Base-by-base conservation (phyloP, 495 filamentous ascomycete species). In the Xylaria grammica region DNA sequence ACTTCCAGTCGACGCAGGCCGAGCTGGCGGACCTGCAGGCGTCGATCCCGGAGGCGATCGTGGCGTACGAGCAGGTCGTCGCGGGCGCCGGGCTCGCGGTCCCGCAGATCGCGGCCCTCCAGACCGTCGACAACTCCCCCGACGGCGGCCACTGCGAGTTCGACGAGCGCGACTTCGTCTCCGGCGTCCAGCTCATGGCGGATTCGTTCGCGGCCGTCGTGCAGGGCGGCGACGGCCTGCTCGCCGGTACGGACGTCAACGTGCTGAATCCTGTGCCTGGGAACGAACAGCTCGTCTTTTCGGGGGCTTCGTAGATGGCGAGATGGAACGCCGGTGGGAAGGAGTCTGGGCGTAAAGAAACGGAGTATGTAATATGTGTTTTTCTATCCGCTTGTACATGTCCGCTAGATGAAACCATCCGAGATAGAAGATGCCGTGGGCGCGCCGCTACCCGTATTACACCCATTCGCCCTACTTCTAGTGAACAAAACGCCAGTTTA, bases 121-220 rank as follows among this genome's bases (percentile, higher is more conserved):
- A 82, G 73, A 83, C 81, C 0, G 80, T 82, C 3, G 79, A 84
- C 52, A 82, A 83, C 66, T 74, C 74, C 15, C 82, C 81, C 1
- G 55, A 70, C 22, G 79, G 80, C 6, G 81, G 82, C 0, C 82
- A 83, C 70, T 84, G 82, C 69, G 81, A 79, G 59, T 83, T 84
- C 61, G 82, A 84, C 68, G 79, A 74, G 51, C 9, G 75, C 63
- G 81, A 71, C 20, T 84, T 84, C 58, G 76, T 78, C 4, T 76
- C 72, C 27, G 82, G 82, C 22, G 78, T 84, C 9, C 82, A 84
- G 71, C 67, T 81, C 17, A 79, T 84, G 72, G 72, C 76, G 13
- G 76, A 75, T 19, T 75, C 72, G 29, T 84, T 76, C 72, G 73
- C 76, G 45, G 76, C 75, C 45, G 69, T 84, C 46, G 71, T 82